Base-by-base conservation (phyloP, 208 protist species). In the Acanthamoeba castellanii region DNA sequence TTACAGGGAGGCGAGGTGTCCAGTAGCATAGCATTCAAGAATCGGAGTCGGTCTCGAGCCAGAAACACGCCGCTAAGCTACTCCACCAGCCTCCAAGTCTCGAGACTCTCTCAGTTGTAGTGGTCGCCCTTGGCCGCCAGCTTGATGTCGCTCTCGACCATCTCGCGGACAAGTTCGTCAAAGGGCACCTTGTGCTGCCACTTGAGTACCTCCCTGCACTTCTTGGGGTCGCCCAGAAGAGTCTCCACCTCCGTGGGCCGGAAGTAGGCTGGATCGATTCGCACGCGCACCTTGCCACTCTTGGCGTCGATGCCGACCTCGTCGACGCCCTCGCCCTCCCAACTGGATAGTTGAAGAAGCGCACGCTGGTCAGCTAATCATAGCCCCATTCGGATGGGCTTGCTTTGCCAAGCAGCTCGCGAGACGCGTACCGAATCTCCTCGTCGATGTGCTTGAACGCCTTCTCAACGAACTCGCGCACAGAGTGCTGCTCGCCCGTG, bases 161-260 rank as follows among this genome's bases (percentile, higher is more conserved):
- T 98, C 59, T 97, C 97, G 42, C 95, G 74, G 7, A 98, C 96
- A 4, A 98, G 92, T 55, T 95, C 52, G 20, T 97, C 82, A 66
- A 98, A 98, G 22, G 95, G 87, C 8, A 93, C 87, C 37, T 96
- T 97, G 45, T 95, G 96, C 45, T 76, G 84, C 98, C 99, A 99
- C 70, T 97, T 97, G 59, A 99, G 98, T 95, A 98, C 96, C 18
- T 97, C 97, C 68, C 98, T 97, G 64, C 99, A 98, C 95, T 99
- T 99, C 85, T 97, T 97, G 32, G 98, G 97, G 96, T 99, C 96
- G 85, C 99, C 99, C 7, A 99, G 96, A 6, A 99, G 97, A 20
- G 98, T 96, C 47, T 99, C 98, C 30, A 99, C 99, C 96, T 99
- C 98, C n/a, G 98, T 98, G 66, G 98, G 99, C 72, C 99, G 97